Base-by-base conservation (phyloP, 2,329 filamentous ascomycete species). In the Diaporthe aspalathi region DNA sequence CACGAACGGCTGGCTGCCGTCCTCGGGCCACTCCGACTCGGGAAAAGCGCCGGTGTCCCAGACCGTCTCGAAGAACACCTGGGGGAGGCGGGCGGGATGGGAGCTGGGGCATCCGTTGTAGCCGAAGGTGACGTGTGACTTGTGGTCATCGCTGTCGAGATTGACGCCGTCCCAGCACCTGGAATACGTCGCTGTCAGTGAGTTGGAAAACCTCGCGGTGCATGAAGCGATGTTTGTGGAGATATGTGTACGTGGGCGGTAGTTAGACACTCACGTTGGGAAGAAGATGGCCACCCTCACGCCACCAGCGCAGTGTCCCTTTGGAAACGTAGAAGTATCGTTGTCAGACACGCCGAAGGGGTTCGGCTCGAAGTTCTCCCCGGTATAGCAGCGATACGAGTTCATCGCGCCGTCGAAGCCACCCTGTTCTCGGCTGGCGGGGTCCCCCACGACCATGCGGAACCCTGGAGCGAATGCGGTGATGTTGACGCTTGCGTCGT, bases 151-250 rank as follows among this genome's bases (percentile, higher is more conserved):
- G 14, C 81, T 80, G 76, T 89, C 86, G 67, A 85, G 74, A 72
- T 87, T 83, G 52, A 81, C 81, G 50, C 87, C 88, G 72, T 89
- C 83, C 87, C 88, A 89, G 81, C 87, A 89, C 12, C 75, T 76
- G 9, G 1, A 54, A 7, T 1, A 54, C 17, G n/a, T 11, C 3
- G 3, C n/a, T 35, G n/a, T 65, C 24, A 65, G n/a, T 35, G 12
- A 6, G 0, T 14, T 6, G 4, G 1, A 0, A n/a, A n/a, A 35
- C 6, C 17, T 1, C 2, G 20, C 9, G 43, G 2, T 49, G 24
- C 8, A n/a, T n/a, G 1, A 22, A 24, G 0, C n/a, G 3, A 16
- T 45, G 17, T 16, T n/a, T 20, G 56, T 45, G 54, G 7, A 20
- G 5, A 5, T 8, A 3, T 62, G 11, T 16, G n/a, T 38, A 11